A percentile compares a stretch with the other conserved stretches of the same genome.
These are phyloP conservation scores for Talaromyces proteolyticus DNA, from an alignment of 495 filamentous ascomycete genomes.

Conservation along the genomic window DNA sequence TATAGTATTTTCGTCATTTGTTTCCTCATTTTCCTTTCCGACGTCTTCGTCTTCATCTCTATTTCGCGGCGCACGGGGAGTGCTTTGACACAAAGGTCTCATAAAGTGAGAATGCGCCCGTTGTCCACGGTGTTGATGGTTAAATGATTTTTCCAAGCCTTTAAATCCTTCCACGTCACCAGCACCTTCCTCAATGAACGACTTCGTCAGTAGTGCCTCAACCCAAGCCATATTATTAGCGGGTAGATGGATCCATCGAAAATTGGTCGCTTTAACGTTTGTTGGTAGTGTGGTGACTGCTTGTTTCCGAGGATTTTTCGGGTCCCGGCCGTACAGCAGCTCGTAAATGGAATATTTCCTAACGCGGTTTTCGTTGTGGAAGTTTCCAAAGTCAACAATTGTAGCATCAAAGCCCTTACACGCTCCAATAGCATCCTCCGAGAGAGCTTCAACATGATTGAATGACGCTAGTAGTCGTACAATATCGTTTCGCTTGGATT, in stretches of 20 bases:
- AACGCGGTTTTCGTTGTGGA: conserved; percentile 55
- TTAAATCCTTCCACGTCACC: conserved; percentile 64
- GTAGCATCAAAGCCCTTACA: conserved; percentile 60
- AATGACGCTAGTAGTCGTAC: conserved; percentile 51
- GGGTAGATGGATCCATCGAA: conserved; percentile 67
- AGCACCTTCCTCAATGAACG: conserved; percentile 61
- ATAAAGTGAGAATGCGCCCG: conserved; percentile 62
- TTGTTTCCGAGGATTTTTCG: conserved; percentile 42
- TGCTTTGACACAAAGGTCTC: conserved; percentile 57
- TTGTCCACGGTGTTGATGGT: conserved; percentile 57
- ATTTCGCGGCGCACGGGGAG: conserved; percentile 36
- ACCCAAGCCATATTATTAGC: conserved; percentile 58
- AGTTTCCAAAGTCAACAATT: conserved; percentile 64
- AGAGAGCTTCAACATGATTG: conserved; percentile 44
- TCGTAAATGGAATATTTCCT: conserved; percentile 51
- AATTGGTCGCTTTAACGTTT: conserved; percentile 49
- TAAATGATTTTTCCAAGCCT: conserved; percentile 57
- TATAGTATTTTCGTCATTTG: not conserved
- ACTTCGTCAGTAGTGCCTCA: conserved; percentile 58
- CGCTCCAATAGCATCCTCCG: conserved; percentile 48
- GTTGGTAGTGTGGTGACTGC: conserved; percentile 47
- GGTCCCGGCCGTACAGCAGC: conserved; percentile 55
- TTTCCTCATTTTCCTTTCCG: conserved; percentile 22
- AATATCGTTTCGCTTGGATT: conserved; percentile 51
- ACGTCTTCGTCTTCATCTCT: conserved; percentile 27